These are phyloP conservation scores for Erodium texanum DNA, from an alignment of 441 rosid genomes.

Conservation along the genomic window DNA sequence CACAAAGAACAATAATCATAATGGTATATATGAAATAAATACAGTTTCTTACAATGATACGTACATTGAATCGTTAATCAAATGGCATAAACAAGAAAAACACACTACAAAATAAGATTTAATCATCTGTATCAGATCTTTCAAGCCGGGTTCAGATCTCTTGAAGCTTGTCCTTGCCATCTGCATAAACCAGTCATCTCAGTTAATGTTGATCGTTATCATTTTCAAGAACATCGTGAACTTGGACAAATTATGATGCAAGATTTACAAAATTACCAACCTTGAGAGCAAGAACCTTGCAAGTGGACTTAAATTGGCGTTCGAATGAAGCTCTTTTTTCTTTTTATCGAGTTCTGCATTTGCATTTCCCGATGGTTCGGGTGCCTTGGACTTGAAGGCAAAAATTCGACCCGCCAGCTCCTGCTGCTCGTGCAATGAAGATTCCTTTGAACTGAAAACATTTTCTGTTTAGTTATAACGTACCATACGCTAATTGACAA, in stretches of 20 bases:
- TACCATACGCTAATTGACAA: too few species aligned
- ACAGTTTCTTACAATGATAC: constrained; percentile 43
- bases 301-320: constrained; percentile 75
- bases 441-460: constrained; percentile 69
- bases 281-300: constrained; percentile 94
- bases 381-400: constrained; percentile 31
- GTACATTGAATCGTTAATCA: constrained; percentile 42
- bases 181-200: constrained; percentile 28
- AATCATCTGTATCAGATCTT: constrained; percentile 19
- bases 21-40: constrained; percentile 22
- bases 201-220: not conserved
- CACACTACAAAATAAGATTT: constrained; percentile 23
- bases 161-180: constrained; percentile 72
- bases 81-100: constrained; percentile 27
- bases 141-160: constrained; percentile 50
- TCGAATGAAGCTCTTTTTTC: constrained; percentile 59
- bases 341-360: constrained; percentile 37
- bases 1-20: constrained; percentile 20
- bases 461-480: not conserved
- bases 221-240: not conserved
- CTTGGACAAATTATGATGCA: not conserved
- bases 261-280: constrained; percentile 29
- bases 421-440: constrained; percentile 62
- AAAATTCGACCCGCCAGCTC: constrained; percentile 51
- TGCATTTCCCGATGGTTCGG: constrained; percentile 25